Percentiles rank a stretch among this genome's conserved stretches.
phyloP scores from a whole-genome alignment of 176 grass and related monocot genomes.

The Zea mays region Zm-B73-REFERENCE-NAM-5.0 NC_050100.1:224863001-224863500 shows the following conservation, averaged over 20 bases:
- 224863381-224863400: not conserved
- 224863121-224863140: slow-evolving; percentile 18
- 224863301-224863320: not conserved
- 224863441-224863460: slow-evolving; percentile 56
- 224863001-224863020: slow-evolving; percentile 93
- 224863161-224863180: slow-evolving; percentile 74
- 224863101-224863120: not conserved
- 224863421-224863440: slow-evolving; percentile 52
- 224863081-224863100: not conserved
- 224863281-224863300: not conserved
- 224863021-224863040: slow-evolving; percentile 85
- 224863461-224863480: slow-evolving; percentile 82
- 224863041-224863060: slow-evolving; percentile 90
- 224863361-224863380: not conserved
- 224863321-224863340: not conserved
- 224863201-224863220: slow-evolving; percentile 79
- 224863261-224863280: slow-evolving; percentile 74
- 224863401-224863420: slow-evolving; percentile 21
- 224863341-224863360: not conserved
- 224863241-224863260: slow-evolving; percentile 62
- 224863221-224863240: slow-evolving; percentile 84
- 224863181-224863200: slow-evolving; percentile 86
- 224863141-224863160: slow-evolving; percentile 87
- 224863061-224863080: slow-evolving; percentile 14
- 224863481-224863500: slow-evolving; percentile 93